A percentile compares a stretch with the other conserved stretches of the same genome.
These are phyloP conservation scores for Closterium sp. DNA, from an alignment of 139 green algal genomes.

Conservation along the genomic window DNA sequence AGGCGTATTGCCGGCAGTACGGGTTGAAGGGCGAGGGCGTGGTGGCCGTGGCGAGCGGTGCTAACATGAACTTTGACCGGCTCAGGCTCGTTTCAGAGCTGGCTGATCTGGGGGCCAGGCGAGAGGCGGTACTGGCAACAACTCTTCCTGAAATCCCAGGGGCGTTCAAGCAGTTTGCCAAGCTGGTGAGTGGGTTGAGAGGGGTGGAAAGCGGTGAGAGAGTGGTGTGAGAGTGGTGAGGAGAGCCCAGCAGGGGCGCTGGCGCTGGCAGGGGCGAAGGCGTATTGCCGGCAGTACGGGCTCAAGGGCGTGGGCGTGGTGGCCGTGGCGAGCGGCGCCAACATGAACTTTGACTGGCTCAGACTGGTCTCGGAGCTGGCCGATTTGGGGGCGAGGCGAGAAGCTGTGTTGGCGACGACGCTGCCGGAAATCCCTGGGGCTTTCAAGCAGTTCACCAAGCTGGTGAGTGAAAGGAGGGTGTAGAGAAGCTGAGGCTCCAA, in stretches of 20 bases:
- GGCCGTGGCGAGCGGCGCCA: conserved; percentile 73
- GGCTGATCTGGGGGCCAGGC: conserved; percentile 77
- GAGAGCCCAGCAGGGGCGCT: conserved; percentile 85
- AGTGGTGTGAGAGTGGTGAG: conserved; percentile 67
- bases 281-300: conserved; percentile 64
- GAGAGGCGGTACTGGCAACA: conserved; percentile 83
- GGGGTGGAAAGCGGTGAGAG: conserved; percentile 37
- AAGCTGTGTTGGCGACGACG: conserved; percentile 82
- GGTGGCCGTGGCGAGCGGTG: conserved; percentile 70
- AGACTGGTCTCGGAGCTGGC: conserved; percentile 90
- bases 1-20: conserved; percentile 70
- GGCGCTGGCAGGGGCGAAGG: conserved; percentile 82
- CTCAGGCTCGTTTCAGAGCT: conserved; percentile 92
- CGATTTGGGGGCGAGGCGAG: conserved; percentile 91
- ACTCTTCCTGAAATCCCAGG: conserved; percentile 76
- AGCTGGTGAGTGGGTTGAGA: conserved; percentile 7
- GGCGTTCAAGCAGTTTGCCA: conserved; percentile 53
- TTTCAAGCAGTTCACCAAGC: neutral
- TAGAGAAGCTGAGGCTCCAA: too few species aligned
- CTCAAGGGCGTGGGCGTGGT: conserved; percentile 48
- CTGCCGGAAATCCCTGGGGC: conserved; percentile 68
- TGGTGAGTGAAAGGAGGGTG: too few species aligned
- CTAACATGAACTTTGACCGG: conserved; percentile 98
- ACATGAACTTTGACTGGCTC: conserved; percentile 98
- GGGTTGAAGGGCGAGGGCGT: conserved; percentile 27